These are phyloP conservation scores for Inga oerstediana DNA, from an alignment of 306 rosid species.

Conservation along the genomic window DNA sequence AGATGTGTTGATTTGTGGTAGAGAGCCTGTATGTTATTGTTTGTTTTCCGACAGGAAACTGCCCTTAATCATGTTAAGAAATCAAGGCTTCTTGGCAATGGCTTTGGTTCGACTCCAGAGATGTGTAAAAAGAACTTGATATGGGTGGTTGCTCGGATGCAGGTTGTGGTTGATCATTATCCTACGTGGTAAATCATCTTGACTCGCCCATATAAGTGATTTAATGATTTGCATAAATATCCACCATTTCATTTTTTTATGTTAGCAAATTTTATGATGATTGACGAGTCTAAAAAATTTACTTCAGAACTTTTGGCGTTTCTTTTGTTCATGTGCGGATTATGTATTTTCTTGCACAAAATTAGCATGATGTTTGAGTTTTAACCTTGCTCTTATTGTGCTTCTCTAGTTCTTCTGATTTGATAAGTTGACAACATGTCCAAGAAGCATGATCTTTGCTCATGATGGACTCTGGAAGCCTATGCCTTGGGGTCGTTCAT, in stretches of 20 bases:
- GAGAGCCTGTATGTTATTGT: constrained; percentile 18
- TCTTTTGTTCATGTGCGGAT: constrained; percentile 3
- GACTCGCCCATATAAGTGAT: background rate
- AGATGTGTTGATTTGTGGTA: background rate
- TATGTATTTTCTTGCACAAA: background rate
- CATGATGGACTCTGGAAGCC: constrained; percentile 11
- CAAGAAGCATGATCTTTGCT: background rate
- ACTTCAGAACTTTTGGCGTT: background rate
- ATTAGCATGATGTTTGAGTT: background rate
- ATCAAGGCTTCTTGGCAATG: constrained; percentile 94
- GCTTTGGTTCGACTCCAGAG: constrained; percentile 97
- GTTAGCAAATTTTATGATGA: constrained; percentile 22
- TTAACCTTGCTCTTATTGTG: background rate
- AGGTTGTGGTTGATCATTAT: constrained; percentile 93
- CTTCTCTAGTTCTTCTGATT: constrained; percentile 8
- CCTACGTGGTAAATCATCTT: constrained; percentile 82
- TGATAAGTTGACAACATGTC: background rate
- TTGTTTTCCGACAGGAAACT: constrained; percentile 73
- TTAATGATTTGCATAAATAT: background rate
- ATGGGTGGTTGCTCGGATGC: constrained; percentile 98
- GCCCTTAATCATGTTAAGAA: constrained; percentile 95
- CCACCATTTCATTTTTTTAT: constrained; percentile 17
- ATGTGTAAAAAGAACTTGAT: constrained; percentile 93
- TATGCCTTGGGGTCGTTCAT: background rate
- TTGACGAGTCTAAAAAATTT: constrained; percentile 1